Evolutionary conservation across 257 asterid species (phyloP), one percentile per base, ranked within the genome.

Genomic region (Ligustrum vulgare): DNA sequence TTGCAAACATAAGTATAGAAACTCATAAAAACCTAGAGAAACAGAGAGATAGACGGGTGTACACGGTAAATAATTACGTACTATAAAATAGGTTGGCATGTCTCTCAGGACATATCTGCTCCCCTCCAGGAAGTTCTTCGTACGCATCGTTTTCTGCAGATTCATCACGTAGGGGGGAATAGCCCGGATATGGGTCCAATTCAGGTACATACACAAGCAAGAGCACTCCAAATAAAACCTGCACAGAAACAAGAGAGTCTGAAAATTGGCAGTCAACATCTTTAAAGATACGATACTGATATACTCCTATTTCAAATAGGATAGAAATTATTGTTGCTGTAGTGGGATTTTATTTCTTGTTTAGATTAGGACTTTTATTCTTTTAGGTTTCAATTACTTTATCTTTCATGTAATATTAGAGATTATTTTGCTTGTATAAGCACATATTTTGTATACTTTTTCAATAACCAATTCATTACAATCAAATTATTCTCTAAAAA

Each of bases 101-200:
- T 84, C 96, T 93, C 94, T 95, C 99, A 8, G 99, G 98, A 83
- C 94, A 95, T 70, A 95, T 82, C 75, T 88, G 90, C 85, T 95
- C 99, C 70, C 66, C 97, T 68, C 87, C 98, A 78, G 93, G 83
- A 78, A 93, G 98, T 86, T 89, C 96, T 82, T 95, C 96, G 78
- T 95, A 91, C 33, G 89, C 82, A 58, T 89, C 77, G 81, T 89
- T 75, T 45, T 95, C 97, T 70, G 70, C 77, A 67, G 80, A 79
- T 80, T 90, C 96, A 80, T 81, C 67, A 81, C 18, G 89, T 74
- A 93, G 63, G 8, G 94, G 93, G 71, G 93, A 72, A 83, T 91
- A 93, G 78, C 97, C 99, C 4, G 94, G 93, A 77, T 88, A 89
- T 65, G 98, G 97, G 83, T 88, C 96, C 91, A 91, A 78, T 68